Evolutionary conservation across 139 green algal species (phyloP).

Genomic region (Chlamydomonas schloesseri): DNA sequence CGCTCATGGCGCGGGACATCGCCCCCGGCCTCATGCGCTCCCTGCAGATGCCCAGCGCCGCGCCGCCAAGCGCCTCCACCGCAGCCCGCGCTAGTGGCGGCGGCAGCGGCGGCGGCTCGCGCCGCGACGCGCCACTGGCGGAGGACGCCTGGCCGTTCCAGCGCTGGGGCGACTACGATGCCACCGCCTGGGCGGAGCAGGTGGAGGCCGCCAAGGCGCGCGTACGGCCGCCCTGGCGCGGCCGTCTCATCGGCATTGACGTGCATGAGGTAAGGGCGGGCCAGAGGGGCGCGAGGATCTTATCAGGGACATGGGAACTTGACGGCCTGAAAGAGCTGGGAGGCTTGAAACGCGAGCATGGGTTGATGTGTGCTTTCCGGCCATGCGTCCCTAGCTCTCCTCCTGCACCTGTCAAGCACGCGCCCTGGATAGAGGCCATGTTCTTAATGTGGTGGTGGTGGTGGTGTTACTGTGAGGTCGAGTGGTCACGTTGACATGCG

Average conservation of each 20-base stretch:
- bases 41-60: slow-evolving; percentile 56
- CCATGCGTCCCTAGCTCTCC: too few species aligned
- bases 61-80: neutral
- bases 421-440: too few species aligned
- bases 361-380: too few species aligned
- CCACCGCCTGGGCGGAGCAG: slow-evolving; percentile 48
- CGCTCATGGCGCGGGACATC: slow-evolving; percentile 80
- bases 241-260: slow-evolving; percentile 78
- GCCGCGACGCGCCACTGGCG: neutral
- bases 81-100: too few species aligned
- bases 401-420: too few species aligned
- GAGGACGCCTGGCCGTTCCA: slow-evolving; percentile 71
- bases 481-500: too few species aligned
- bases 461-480: too few species aligned
- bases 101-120: neutral
- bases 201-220: slow-evolving; percentile 44
- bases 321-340: too few species aligned
- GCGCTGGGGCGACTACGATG: slow-evolving; percentile 77
- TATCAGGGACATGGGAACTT: too few species aligned
- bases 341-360: too few species aligned
- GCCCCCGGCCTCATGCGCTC: slow-evolving; percentile 81
- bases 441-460: too few species aligned
- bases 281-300: too few species aligned
- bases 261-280: slow-evolving; percentile 46
- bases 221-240: slow-evolving; percentile 25